Conservation (phyloP, 805 yeast genomes). For the Hanseniaspora clermontiae region DNA sequence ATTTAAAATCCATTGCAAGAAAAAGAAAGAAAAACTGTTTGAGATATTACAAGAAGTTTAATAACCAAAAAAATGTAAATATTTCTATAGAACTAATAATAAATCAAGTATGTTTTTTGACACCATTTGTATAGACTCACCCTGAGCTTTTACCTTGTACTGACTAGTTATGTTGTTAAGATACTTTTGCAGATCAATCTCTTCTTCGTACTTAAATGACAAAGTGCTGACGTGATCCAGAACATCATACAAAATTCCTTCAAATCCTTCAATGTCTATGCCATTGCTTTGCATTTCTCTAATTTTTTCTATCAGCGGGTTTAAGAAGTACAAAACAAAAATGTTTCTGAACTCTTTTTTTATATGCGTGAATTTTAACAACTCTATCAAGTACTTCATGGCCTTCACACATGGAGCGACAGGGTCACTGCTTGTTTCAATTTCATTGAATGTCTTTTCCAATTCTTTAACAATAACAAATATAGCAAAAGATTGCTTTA, state of each 20-base stretch:
- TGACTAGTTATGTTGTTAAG: background rate
- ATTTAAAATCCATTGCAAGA: background rate
- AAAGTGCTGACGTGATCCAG: background rate
- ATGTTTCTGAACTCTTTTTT: conserved; percentile 1
- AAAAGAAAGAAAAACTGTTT: too few relatives aligned
- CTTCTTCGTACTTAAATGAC: background rate
- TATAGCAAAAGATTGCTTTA: conserved; percentile 7
- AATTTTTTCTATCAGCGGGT: background rate
- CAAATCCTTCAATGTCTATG: background rate
- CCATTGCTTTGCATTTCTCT: background rate
- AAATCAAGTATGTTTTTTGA: background rate
- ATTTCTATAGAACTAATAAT: background rate
- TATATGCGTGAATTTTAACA: conserved; percentile 1
- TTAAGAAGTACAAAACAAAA: background rate
- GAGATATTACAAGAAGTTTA: too few relatives aligned
- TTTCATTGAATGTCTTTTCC: background rate
- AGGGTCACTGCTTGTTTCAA: background rate
- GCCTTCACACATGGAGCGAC: background rate
- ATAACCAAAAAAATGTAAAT: background rate
- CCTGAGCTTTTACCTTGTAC: background rate
- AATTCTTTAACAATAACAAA: conserved; percentile 5
- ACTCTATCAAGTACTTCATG: background rate
- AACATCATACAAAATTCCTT: background rate
- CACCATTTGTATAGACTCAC: background rate
- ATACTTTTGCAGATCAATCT: background rate